Evolutionary conservation across 345 rosid genomes (phyloP), one percentile per base, ranked within the genome.

Genomic region (Corymbia maculata): DNA sequence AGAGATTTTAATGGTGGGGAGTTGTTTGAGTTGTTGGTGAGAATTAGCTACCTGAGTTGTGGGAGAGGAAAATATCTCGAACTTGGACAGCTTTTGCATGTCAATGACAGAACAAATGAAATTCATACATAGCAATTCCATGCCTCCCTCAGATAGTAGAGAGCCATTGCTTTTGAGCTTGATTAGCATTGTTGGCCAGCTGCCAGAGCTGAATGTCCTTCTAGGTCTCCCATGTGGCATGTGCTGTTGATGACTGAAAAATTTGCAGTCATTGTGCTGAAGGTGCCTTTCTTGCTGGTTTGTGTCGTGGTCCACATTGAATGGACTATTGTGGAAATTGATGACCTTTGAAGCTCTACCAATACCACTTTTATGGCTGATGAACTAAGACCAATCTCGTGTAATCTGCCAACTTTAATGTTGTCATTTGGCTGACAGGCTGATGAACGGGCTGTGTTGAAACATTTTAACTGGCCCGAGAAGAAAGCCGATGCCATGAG

Each of bases 401-500:
- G 8, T 19, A 75, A 75, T 42, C 82, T 75, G 84, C 84, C 84
- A 75, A 45, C 84, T 85, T 55, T 55, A 84, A 53, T 30, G 28
- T 13, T 47, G 7, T 85, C 4, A 0, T 14, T 86, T 70, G 86
- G 47, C 15, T 64, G 50, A 88, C 92, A 96, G 99, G 97, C 96
- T 47, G 99, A 97, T 90, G 98, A 97, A 88, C 92, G 94, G 88
- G 98, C 98, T 79, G 99, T 97, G 86, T 89, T 96, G 88, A 97
- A 97, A 95, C 97, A 97, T 91, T 97, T 97, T 91, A 94, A 95
- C 88, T 97, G 98, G 98, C 99, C 98, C 14, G 99, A 97, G 93
- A 93, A 86, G 88, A 97, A 96, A 92, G 99, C 98, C 9, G 98
- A 97, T 93, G 95, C 97, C 79, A 85, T 97, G 89, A 92, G 96